phyloP scores from a whole-genome alignment of 371 early-diverging fungal species.

The Apophysomyces sp. region DNA sequence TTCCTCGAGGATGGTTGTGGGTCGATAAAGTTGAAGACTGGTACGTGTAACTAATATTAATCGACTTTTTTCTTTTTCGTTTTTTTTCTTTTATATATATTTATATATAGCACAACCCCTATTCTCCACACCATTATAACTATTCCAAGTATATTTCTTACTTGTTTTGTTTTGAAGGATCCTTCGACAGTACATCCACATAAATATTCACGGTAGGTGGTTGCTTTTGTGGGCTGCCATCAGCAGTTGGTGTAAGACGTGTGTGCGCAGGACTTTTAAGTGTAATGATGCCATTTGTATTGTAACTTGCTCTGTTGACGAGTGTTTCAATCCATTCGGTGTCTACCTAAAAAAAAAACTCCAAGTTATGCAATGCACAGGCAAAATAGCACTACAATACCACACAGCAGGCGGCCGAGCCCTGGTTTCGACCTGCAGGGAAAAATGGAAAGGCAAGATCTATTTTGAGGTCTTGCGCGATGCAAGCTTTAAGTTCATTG shows the following conservation, averaged over 20 bases:
- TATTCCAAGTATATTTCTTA: constrained; percentile 2
- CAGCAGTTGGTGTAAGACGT: constrained; percentile 4
- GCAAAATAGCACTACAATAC: constrained; percentile 26
- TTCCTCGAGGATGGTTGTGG: neutral
- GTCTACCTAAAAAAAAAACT: constrained; percentile 28
- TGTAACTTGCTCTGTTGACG: neutral
- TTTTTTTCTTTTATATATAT: too few species aligned
- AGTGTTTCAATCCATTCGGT: constrained; percentile 45
- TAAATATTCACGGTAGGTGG: constrained; percentile 48
- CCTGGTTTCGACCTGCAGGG: constrained; percentile 47
- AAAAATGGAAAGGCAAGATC: constrained; percentile 66
- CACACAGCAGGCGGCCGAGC: constrained; percentile 64
- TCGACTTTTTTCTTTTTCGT: too few species aligned
- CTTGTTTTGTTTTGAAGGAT: constrained; percentile 16
- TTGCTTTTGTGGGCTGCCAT: constrained; percentile 32
- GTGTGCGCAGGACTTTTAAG: constrained; percentile 26
- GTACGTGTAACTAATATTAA: neutral
- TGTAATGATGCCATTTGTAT: neutral
- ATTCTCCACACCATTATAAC: too few species aligned
- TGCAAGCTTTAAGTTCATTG: constrained; percentile 36
- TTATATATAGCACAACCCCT: too few species aligned
- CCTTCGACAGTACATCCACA: constrained; percentile 34
- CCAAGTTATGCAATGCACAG: constrained; percentile 3
- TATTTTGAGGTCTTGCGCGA: constrained; percentile 54
- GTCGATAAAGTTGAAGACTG: neutral